phyloP scores from a whole-genome alignment of 2,329 filamentous ascomycete genomes.

The Arthrobotrys sinensis region DNA sequence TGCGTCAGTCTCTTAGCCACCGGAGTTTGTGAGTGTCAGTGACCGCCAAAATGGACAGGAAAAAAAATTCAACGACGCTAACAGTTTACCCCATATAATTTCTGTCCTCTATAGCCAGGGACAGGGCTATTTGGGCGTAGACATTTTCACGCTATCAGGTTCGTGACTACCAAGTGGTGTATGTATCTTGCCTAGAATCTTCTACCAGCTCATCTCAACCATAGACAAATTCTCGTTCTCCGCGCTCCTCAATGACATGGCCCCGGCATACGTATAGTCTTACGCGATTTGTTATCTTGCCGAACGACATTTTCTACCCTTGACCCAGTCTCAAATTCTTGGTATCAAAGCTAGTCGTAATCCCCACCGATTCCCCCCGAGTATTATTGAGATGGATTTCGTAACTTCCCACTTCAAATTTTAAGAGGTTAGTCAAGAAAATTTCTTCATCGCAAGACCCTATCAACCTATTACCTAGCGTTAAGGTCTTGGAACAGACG shows the following conservation, averaged over 20 bases:
- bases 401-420: neutral
- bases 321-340: slow-evolving; percentile 6
- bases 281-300: slow-evolving; percentile 25
- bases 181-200: slow-evolving; percentile 35
- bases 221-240: neutral
- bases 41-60: neutral
- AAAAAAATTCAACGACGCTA: slow-evolving; percentile 33
- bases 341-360: slow-evolving; percentile 4
- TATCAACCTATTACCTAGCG: neutral
- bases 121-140: slow-evolving; percentile 17
- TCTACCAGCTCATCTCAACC: slow-evolving; percentile 34
- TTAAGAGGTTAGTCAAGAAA: slow-evolving; percentile 11
- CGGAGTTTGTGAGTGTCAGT: slow-evolving; percentile 44
- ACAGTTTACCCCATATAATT: slow-evolving; percentile 49
- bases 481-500: too few species aligned
- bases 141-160: slow-evolving; percentile 25
- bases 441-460: neutral
- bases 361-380: slow-evolving; percentile 41
- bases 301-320: neutral
- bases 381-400: neutral
- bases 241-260: neutral
- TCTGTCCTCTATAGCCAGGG: slow-evolving; percentile 48
- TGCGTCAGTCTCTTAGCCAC: slow-evolving; percentile 40
- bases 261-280: neutral
- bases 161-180: slow-evolving; percentile 18